Percentiles rank a stretch among this genome's conserved stretches.
Evolutionary conservation across 352 stramenopile genomes (phyloP).

Genomic region (Phytophthora cajani): DNA sequence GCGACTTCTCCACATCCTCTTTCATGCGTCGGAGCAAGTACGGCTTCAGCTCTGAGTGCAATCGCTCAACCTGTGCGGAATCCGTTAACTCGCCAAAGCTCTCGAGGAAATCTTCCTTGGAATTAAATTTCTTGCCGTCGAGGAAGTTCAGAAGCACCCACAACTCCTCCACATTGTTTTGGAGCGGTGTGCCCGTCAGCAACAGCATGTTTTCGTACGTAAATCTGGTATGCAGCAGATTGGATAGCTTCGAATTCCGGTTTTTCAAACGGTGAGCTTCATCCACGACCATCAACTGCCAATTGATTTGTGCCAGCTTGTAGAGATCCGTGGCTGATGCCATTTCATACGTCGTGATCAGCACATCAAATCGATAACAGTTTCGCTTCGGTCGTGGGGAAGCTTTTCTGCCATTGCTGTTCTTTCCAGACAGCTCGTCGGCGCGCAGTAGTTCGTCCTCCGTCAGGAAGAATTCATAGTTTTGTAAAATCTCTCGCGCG

Average conservation of each 20-base stretch:
- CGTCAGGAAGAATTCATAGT: slow-evolving; percentile 95
- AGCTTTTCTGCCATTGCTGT: slow-evolving; percentile 29
- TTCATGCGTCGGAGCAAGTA: slow-evolving; percentile 90
- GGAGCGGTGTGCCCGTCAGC: slow-evolving; percentile 91
- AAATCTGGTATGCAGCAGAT: slow-evolving; percentile 81
- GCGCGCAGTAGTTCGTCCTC: slow-evolving; percentile 53
- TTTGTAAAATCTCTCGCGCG: slow-evolving; percentile 91
- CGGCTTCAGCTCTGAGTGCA: slow-evolving; percentile 87
- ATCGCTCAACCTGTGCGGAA: slow-evolving; percentile 85
- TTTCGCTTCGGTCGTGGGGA: slow-evolving; percentile 48
- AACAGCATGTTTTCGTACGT: slow-evolving; percentile 88
- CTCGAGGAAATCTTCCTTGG: slow-evolving; percentile 93
- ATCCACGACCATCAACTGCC: slow-evolving; percentile 98
- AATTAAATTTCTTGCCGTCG: slow-evolving; percentile 93
- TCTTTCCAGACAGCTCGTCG: slow-evolving; percentile 39
- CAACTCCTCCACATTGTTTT: slow-evolving; percentile 93
- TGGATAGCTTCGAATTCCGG: slow-evolving; percentile 95
- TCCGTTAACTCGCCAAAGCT: slow-evolving; percentile 95
- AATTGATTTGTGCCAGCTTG: slow-evolving; percentile 94
- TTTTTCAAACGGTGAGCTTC: slow-evolving; percentile 99
- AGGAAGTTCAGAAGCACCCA: slow-evolving; percentile 99
- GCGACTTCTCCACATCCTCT: slow-evolving; percentile 89
- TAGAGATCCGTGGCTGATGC: slow-evolving; percentile 93
- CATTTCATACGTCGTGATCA: slow-evolving; percentile 99
- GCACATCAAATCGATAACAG: slow-evolving; percentile 97